These are phyloP conservation scores for Amanita fuliginea DNA, from an alignment of 768 basidiomycete genomes.

Conservation along the genomic window DNA sequence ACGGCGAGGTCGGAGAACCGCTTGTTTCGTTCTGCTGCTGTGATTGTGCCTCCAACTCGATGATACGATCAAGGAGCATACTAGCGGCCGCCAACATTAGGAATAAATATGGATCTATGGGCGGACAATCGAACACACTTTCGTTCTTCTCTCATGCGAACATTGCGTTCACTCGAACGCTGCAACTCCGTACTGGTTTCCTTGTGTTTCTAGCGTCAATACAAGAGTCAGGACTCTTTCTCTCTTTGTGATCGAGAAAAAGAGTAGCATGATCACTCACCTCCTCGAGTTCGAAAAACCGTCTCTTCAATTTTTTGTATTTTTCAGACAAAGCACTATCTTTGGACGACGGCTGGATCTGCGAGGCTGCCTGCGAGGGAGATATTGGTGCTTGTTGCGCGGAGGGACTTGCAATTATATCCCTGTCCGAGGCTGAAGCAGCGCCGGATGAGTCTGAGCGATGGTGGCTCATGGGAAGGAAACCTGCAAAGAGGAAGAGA, in stretches of 20 bases:
- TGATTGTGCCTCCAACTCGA: constrained; percentile 42
- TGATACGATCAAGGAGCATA: constrained; percentile 45
- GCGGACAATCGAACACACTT: constrained; percentile 30
- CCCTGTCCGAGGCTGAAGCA: constrained; percentile 33
- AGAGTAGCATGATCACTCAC: constrained; percentile 27
- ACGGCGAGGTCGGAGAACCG: constrained; percentile 2
- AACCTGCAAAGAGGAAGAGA: constrained; percentile 13
- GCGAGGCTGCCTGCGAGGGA: constrained; percentile 9
- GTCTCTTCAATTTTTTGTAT: constrained; percentile 52
- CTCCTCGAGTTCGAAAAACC: constrained; percentile 61
- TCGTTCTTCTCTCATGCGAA: constrained; percentile 50
- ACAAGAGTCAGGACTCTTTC: constrained; percentile 16
- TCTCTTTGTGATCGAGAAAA: constrained; percentile 16
- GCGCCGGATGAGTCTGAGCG: constrained; percentile 18
- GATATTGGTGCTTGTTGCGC: constrained; percentile 25
- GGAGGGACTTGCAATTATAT: constrained; percentile 41
- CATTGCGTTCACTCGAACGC: constrained; percentile 52
- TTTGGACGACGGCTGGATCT: constrained; percentile 20
- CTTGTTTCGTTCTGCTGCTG: constrained; percentile 11
- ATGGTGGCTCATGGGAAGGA: constrained; percentile 16
- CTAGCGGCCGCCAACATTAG: constrained; percentile 19
- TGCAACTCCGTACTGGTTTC: constrained; percentile 45
- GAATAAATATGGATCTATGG: neutral
- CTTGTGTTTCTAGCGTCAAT: constrained; percentile 43
- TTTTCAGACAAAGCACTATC: constrained; percentile 41